A percentile compares a stretch with the other conserved stretches of the same genome.
These are phyloP conservation scores for Leccinum incarnatum DNA, from an alignment of 768 basidiomycete species.

Conservation along the genomic window DNA sequence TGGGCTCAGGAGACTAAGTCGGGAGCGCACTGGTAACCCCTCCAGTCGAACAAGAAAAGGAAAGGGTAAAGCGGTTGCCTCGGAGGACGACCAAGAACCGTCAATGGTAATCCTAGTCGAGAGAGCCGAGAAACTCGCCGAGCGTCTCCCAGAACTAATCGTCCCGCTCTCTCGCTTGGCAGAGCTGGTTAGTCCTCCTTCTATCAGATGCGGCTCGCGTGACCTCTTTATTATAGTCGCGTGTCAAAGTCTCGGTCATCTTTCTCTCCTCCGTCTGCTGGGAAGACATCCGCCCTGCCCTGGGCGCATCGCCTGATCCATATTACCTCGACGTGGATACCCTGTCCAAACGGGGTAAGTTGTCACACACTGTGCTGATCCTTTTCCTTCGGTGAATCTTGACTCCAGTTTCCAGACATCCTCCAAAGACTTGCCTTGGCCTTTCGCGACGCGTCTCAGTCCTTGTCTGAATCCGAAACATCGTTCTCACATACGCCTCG, in stretches of 20 bases:
- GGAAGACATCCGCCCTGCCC: conserved; percentile 67
- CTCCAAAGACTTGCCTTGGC: conserved; percentile 39
- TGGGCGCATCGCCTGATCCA: conserved; percentile 72
- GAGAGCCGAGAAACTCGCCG: conserved; percentile 63
- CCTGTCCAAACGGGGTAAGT: conserved; percentile 55
- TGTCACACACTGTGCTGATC: neutral
- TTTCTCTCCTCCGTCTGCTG: conserved; percentile 65
- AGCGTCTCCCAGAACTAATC: conserved; percentile 59
- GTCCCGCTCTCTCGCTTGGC: conserved; percentile 69
- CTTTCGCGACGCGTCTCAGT: conserved; percentile 29
- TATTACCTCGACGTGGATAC: conserved; percentile 59
- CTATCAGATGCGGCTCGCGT: conserved; percentile 3
- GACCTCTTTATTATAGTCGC: conserved; percentile 45
- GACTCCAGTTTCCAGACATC: conserved; percentile 24
- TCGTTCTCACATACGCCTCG: conserved; percentile 8
- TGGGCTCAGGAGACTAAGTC: conserved; percentile 47
- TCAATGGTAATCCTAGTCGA: conserved; percentile 62
- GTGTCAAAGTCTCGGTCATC: conserved; percentile 55
- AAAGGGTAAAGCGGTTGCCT: conserved; percentile 29
- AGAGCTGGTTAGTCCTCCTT: conserved; percentile 56
- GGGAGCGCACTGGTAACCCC: conserved; percentile 3
- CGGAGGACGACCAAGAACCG: conserved; percentile 15
- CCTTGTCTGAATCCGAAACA: neutral
- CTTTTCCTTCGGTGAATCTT: neutral
- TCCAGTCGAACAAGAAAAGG: conserved; percentile 30